Conservation (phyloP, 1,284 basidiomycete species). For the Paramarasmius palmivorus region DNA sequence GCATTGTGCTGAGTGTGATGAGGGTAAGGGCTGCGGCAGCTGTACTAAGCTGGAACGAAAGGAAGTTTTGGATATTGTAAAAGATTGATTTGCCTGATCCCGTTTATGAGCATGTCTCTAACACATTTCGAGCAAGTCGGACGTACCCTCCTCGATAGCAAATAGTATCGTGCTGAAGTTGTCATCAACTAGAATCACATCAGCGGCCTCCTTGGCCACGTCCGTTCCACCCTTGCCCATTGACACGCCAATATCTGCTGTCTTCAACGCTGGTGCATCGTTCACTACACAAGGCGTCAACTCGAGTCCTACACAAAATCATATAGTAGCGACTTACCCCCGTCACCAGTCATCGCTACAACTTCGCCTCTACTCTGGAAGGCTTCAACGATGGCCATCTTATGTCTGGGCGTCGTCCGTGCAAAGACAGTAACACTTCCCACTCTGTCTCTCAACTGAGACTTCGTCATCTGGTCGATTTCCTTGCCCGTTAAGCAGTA, state of each 20-base stretch:
- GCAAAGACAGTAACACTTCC: constrained; percentile 88
- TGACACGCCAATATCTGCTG: constrained; percentile 97
- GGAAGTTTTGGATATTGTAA: constrained; percentile 98
- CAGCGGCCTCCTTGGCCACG: constrained; percentile 97
- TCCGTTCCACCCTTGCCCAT: constrained; percentile 98
- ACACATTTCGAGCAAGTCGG: no score
- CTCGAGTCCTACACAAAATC: no score
- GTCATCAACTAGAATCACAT: constrained; percentile 96
- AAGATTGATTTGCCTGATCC: constrained; percentile 89
- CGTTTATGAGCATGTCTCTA: no score
- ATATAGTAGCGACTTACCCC: no score
- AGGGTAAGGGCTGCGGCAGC: constrained; percentile 93
- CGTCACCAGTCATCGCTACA: constrained; percentile 98
- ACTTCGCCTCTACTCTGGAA: constrained; percentile 87
- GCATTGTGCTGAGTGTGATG: constrained; percentile 91
- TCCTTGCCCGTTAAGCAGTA: constrained; percentile 80
- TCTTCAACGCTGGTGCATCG: constrained; percentile 94
- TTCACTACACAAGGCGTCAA: no score
- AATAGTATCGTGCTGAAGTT: constrained; percentile 95
- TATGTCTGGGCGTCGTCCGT: constrained; percentile 92
- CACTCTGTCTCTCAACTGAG: constrained; percentile 84
- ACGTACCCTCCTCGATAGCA: constrained; percentile 90
- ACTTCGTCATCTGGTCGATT: constrained; percentile 82
- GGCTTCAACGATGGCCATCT: constrained; percentile 95
- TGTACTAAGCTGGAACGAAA: constrained; percentile 95